These are phyloP conservation scores for Naegleria fowleri DNA, from an alignment of 208 protist genomes.

Conservation along the genomic window DNA sequence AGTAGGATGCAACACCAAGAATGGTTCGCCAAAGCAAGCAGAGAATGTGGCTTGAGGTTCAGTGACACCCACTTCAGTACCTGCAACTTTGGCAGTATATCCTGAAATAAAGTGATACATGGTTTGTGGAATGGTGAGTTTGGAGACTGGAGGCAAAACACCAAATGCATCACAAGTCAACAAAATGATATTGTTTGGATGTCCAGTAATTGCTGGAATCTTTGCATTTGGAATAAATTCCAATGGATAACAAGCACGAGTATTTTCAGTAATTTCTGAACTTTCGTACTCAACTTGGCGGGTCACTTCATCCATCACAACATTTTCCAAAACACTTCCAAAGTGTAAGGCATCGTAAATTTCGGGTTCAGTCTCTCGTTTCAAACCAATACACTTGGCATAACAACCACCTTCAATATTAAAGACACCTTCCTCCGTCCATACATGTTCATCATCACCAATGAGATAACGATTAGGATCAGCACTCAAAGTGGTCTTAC, in stretches of 20 bases:
- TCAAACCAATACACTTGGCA: slow-evolving; percentile 77
- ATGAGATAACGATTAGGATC: slow-evolving; percentile 73
- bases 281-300: slow-evolving; percentile 83
- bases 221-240: slow-evolving; percentile 83
- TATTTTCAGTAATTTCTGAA: slow-evolving; percentile 89
- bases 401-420: slow-evolving; percentile 87
- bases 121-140: slow-evolving; percentile 79
- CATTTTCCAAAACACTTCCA: slow-evolving; percentile 77
- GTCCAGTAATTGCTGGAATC: slow-evolving; percentile 58
- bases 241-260: slow-evolving; percentile 85
- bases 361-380: slow-evolving; percentile 75
- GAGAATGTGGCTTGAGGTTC: slow-evolving; percentile 87
- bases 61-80: slow-evolving; percentile 82
- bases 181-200: slow-evolving; percentile 91
- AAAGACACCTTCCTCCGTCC: slow-evolving; percentile 75
- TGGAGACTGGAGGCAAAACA: slow-evolving; percentile 87
- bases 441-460: slow-evolving; percentile 84
- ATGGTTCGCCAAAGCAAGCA: slow-evolving; percentile 86
- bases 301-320: slow-evolving; percentile 55
- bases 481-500: slow-evolving; percentile 83
- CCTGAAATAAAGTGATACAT: slow-evolving; percentile 88
- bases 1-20: slow-evolving; percentile 87
- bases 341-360: slow-evolving; percentile 78
- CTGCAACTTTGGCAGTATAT: slow-evolving; percentile 85
- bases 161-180: slow-evolving; percentile 94